Base-by-base conservation (phyloP, 2,329 filamentous ascomycete genomes). In the Alternaria dauci region DNA sequence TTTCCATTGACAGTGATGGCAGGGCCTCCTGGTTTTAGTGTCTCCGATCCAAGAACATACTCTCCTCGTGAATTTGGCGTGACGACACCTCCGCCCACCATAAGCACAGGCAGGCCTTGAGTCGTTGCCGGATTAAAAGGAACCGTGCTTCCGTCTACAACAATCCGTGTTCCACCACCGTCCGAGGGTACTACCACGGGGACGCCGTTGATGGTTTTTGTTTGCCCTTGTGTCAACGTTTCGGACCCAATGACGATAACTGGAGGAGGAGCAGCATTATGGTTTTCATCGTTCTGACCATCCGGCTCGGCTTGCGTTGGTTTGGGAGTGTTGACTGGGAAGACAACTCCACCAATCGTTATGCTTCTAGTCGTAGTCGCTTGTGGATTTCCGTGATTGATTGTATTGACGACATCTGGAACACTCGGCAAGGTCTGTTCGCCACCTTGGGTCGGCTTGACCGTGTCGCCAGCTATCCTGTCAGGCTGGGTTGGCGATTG, bases 1-100 rank as follows among this genome's bases (percentile, higher is more conserved):
- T 76, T 79, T 5, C 68, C 80, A 39, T 76, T 73, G 0, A 81
- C 69, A 1, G 71, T 74, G 18, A 81, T 68, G 1, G 75, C 66
- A 7, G 75, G 65, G 1, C 78, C 78, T 26, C 69, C 16, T 68
- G 68, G 9, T 65, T 72, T 50, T 65, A 65, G 32, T 20, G 30
- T 68, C 62, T 43, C 77, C 54, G 72, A 67, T 14, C 71, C 77
- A n/a, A 80, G 57, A 7, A 77, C 56, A 39, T 77, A 77, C 36
- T 75, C 64, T 16, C 76, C 72, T 30, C 70, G 65, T 8, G 74
- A 56, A 23, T 77, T 76, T 18, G 77, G 71, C 1, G 75, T 74
- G 34, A 79, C 55, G 14, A 65, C 68, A 8, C 62, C 66, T 2
- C 66, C 59, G 16, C 72, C 74, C 4, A 76, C 56, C 4, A 69